A percentile compares a stretch with the other conserved stretches of the same genome.
phyloP scores from a whole-genome alignment of 2,329 filamentous ascomycete genomes.

The Fusarium sp. region DNA sequence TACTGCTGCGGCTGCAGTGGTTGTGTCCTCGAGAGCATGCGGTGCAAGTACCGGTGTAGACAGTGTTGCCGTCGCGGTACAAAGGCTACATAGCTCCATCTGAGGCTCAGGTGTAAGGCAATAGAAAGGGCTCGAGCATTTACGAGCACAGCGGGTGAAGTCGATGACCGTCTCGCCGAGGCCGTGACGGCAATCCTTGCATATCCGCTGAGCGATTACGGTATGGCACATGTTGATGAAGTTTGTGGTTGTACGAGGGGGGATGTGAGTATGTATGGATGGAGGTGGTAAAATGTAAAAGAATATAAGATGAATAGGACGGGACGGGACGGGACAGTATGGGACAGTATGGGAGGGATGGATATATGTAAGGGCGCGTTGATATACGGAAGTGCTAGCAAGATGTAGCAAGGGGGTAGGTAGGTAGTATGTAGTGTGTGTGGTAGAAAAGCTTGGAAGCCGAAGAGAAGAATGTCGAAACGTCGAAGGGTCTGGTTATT shows the following conservation, averaged over 20 bases:
- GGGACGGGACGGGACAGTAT: not conserved
- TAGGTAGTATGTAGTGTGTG: not conserved
- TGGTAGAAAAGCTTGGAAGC: conserved; percentile 12
- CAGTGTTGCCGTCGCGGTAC: conserved; percentile 35
- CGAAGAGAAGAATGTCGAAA: conserved; percentile 20
- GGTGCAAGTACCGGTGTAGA: conserved; percentile 47
- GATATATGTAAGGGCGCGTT: conserved; percentile 9
- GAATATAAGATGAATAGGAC: not conserved
- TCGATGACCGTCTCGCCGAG: conserved; percentile 50
- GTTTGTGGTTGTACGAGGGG: conserved; percentile 22
- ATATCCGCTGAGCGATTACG: conserved; percentile 49
- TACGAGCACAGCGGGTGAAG: conserved; percentile 48
- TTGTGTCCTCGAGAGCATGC: conserved; percentile 33
- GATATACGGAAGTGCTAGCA: conserved; percentile 4
- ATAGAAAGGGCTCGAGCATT: conserved; percentile 50
- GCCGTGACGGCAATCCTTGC: conserved; percentile 44
- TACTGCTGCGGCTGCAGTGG: conserved; percentile 23
- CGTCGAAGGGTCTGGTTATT: conserved; percentile 34
- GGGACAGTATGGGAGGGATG: not conserved
- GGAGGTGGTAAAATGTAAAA: conserved; percentile 4
- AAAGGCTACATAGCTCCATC: conserved; percentile 47
- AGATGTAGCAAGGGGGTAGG: conserved; percentile 3
- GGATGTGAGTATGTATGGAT: conserved; percentile 9
- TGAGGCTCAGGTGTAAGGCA: conserved; percentile 47
- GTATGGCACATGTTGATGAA: conserved; percentile 48